phyloP scores from a whole-genome alignment of 1,284 basidiomycete species.

The Apiotrichum akiyoshidainum region DNA sequence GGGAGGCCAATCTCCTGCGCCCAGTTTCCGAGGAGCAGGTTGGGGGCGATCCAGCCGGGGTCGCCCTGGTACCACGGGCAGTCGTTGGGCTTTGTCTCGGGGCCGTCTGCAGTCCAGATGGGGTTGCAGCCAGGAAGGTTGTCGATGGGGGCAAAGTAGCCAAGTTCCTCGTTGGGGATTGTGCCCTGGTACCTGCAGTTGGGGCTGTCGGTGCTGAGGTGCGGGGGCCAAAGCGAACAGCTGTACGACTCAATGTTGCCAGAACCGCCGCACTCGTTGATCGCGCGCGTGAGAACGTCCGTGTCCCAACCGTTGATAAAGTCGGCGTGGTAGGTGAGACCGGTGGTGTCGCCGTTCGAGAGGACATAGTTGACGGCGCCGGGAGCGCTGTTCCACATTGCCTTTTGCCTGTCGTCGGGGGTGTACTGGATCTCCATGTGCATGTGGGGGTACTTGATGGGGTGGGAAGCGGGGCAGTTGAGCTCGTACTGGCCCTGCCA shows the following conservation, averaged over 20 bases:
- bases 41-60: constrained; percentile 7
- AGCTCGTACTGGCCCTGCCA: constrained; percentile 22
- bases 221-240: neutral
- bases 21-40: neutral
- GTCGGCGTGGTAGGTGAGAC: constrained; percentile 41
- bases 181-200: constrained; percentile 14
- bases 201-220: constrained; percentile 6
- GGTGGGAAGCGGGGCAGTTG: constrained; percentile 33
- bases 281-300: neutral
- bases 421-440: constrained; percentile 30
- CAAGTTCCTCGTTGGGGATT: constrained; percentile 17
- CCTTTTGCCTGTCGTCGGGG: neutral
- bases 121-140: constrained; percentile 20
- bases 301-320: constrained; percentile 34
- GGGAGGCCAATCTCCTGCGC: no score
- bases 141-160: constrained; percentile 8
- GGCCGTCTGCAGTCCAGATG: constrained; percentile 6
- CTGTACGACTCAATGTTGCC: constrained; percentile 2
- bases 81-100: constrained; percentile 2
- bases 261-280: constrained; percentile 11
- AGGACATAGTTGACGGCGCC: constrained; percentile 30
- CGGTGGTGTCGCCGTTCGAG: constrained; percentile 40
- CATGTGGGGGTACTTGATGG: constrained; percentile 44
- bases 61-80: neutral
- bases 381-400: constrained; percentile 2